Conservation (phyloP, 176 grass and related monocot species). For the Sorghum bicolor region Sorghum_bicolor_NCBIv3 NC_012872.2:63577501-63578000, state of each 20-base stretch:
- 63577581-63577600: not conserved
- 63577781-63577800: too few relatives aligned
- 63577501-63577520: not conserved
- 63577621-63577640: not conserved
- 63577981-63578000: conserved; percentile 29
- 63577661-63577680: not conserved
- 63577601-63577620: not conserved
- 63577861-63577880: not conserved
- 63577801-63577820: too few relatives aligned
- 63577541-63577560: not conserved
- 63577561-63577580: not conserved
- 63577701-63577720: too few relatives aligned
- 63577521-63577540: not conserved
- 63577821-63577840: not conserved
- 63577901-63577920: not conserved
- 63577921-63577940: not conserved
- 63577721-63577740: too few relatives aligned
- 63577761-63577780: too few relatives aligned
- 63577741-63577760: too few relatives aligned
- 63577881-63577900: not conserved
- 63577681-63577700: too few relatives aligned
- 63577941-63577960: not conserved
- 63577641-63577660: not conserved
- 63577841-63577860: not conserved
- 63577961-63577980: conserved; percentile 33